Conservation (phyloP, 768 basidiomycete genomes). For the Mrakia hoshinonis region DNA sequence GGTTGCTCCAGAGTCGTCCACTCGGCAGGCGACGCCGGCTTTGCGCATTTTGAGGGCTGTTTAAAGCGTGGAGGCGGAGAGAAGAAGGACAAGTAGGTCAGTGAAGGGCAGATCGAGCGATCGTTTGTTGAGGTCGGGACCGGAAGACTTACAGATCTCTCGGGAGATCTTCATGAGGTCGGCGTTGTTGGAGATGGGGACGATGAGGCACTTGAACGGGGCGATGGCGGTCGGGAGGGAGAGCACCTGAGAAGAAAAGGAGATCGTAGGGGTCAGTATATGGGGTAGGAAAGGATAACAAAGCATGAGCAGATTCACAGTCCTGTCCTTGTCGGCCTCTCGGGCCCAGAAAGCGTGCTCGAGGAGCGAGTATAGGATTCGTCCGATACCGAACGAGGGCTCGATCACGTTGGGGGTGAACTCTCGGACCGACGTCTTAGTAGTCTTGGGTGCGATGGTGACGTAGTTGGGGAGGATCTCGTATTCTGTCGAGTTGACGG, state of each 20-base stretch:
- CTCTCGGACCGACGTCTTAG: slow-evolving; percentile 88
- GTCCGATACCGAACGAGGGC: slow-evolving; percentile 94
- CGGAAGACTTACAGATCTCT: slow-evolving; percentile 71
- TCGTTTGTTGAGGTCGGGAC: background rate
- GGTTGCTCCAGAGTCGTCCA: slow-evolving; percentile 88
- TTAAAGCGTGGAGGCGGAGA: background rate
- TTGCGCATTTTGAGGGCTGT: slow-evolving; percentile 75
- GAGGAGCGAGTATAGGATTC: slow-evolving; percentile 83
- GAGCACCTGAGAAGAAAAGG: slow-evolving; percentile 56
- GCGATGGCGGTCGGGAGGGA: slow-evolving; percentile 83
- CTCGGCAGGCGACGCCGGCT: slow-evolving; percentile 81
- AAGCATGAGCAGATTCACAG: slow-evolving; percentile 49
- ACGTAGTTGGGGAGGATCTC: slow-evolving; percentile 63
- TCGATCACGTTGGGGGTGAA: slow-evolving; percentile 97
- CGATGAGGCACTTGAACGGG: slow-evolving; percentile 93
- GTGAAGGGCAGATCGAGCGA: background rate
- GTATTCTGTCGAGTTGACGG: slow-evolving; percentile 58
- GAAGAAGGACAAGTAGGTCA: background rate
- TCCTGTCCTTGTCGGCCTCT: slow-evolving; percentile 81
- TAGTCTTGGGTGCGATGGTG: slow-evolving; percentile 69
- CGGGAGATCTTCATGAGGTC: slow-evolving; percentile 74
- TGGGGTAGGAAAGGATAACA: background rate
- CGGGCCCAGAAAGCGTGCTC: slow-evolving; percentile 96
- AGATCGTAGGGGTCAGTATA: background rate
- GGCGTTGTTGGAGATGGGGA: slow-evolving; percentile 77